A percentile compares a stretch with the other conserved stretches of the same genome.
Conservation (phyloP, 2,329 filamentous ascomycete genomes). For the Colletotrichum noveboracense region DNA sequence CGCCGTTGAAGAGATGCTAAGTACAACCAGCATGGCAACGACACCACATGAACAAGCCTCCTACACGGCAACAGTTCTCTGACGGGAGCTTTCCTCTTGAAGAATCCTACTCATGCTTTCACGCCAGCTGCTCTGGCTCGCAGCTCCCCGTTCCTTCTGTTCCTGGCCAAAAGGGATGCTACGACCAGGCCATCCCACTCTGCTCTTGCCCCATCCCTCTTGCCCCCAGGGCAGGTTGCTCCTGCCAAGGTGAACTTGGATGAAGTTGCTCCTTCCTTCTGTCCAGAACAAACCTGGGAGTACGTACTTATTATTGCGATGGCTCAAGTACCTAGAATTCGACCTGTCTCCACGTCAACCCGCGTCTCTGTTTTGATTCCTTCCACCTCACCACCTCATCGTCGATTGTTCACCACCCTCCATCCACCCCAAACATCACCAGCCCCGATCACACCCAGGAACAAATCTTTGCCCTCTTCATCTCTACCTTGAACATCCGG, state of each 20-base stretch:
- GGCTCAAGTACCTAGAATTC: background rate
- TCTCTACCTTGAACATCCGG: background rate
- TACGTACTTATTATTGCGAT: background rate
- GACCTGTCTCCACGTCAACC: background rate
- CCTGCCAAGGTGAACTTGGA: background rate
- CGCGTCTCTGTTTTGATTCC: background rate
- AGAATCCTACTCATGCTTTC: background rate
- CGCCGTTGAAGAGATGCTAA: too few relatives aligned
- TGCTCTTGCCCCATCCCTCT: background rate
- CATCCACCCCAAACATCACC: background rate
- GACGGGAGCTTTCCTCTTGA: background rate
- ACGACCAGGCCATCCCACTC: background rate
- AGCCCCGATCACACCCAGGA: background rate
- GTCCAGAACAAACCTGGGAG: background rate
- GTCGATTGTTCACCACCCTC: background rate
- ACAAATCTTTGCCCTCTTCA: background rate
- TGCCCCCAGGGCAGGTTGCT: background rate
- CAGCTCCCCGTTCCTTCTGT: background rate
- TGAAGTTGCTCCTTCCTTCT: background rate
- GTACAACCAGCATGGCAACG: background rate
- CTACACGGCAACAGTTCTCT: background rate
- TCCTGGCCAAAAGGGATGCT: background rate
- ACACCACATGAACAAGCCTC: background rate
- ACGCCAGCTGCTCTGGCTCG: background rate
- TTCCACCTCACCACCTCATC: background rate